Conservation (phyloP, 2,329 filamentous ascomycete species). For the Thermochaetoides dissita region DNA sequence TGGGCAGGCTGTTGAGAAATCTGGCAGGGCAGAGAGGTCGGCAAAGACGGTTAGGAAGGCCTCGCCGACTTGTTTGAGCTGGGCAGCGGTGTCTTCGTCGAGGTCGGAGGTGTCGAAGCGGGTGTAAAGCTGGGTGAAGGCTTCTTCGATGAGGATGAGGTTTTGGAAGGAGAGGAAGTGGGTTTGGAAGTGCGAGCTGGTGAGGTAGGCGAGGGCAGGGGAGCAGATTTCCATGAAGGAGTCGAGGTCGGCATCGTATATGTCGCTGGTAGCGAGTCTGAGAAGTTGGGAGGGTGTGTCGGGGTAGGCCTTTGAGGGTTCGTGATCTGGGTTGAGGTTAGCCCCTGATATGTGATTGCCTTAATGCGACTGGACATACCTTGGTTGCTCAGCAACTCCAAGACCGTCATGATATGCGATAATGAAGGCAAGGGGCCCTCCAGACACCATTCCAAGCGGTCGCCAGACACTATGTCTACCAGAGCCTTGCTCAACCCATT, state of each 20-base stretch:
- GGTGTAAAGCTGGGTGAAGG: slow-evolving; percentile 34
- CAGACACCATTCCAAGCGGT: slow-evolving; percentile 27
- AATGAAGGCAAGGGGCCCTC: slow-evolving; percentile 30
- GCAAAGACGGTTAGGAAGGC: slow-evolving; percentile 37
- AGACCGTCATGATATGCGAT: slow-evolving; percentile 44
- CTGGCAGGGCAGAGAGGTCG: slow-evolving; percentile 31
- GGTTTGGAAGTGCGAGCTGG: slow-evolving; percentile 36
- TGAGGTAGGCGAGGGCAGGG: slow-evolving; percentile 41
- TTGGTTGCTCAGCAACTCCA: slow-evolving; percentile 39
- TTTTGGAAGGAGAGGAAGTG: slow-evolving; percentile 27
- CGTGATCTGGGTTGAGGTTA: slow-evolving; percentile 32
- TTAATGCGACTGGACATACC: slow-evolving; percentile 25
- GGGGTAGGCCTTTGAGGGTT: slow-evolving; percentile 29
- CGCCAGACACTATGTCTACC: slow-evolving; percentile 33
- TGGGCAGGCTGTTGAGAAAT: slow-evolving; percentile 24
- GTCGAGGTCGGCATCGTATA: slow-evolving; percentile 33
- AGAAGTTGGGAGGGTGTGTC: slow-evolving; percentile 37
- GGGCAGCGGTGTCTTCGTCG: slow-evolving; percentile 32
- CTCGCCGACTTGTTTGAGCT: slow-evolving; percentile 34
- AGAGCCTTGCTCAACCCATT: slow-evolving; percentile 36
- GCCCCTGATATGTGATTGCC: no score
- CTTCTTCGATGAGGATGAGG: slow-evolving; percentile 31
- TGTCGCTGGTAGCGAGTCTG: slow-evolving; percentile 28
- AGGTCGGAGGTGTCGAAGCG: slow-evolving; percentile 25
- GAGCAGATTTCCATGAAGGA: slow-evolving; percentile 39